Evolutionary conservation across 1,139 yeast species (phyloP).

Genomic region (Entelexis sorbosivorans): DNA sequence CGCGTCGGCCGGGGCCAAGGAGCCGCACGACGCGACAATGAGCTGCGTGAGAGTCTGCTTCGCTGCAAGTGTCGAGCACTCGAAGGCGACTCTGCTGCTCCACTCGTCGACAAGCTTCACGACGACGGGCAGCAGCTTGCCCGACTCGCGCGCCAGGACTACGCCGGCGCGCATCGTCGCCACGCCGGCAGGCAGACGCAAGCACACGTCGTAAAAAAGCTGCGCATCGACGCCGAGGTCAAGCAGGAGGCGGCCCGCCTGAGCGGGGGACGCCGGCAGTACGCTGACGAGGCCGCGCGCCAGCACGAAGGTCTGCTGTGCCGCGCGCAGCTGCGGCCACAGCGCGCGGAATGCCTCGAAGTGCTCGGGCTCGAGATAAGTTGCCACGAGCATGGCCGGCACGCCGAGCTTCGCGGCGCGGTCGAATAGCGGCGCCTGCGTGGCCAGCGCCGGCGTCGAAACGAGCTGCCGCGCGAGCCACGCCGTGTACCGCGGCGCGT

Average conservation of each 20-base stretch:
- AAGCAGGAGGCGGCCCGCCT: constrained; percentile 14
- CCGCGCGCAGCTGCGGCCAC: constrained; percentile 3
- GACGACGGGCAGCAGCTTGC: neutral
- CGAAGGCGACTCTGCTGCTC: constrained; percentile 13
- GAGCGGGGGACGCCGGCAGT: constrained; percentile 7
- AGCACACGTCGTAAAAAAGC: neutral
- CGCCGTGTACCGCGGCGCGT: constrained; percentile 13
- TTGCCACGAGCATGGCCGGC: constrained; percentile 7
- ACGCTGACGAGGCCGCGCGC: constrained; percentile 11
- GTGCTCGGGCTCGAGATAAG: constrained; percentile 3
- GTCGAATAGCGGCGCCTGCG: constrained; percentile 18
- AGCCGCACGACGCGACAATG: constrained; percentile 17
- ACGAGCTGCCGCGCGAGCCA: constrained; percentile 22
- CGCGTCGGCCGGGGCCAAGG: constrained; percentile 12
- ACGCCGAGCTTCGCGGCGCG: constrained; percentile 21
- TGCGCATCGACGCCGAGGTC: constrained; percentile 6
- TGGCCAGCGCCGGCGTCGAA: neutral
- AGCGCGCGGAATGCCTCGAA: neutral
- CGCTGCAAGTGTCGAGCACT: constrained; percentile 3
- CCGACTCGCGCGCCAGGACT: constrained; percentile 9
- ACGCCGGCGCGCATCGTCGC: constrained; percentile 18
- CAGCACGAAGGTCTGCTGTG: constrained; percentile 15
- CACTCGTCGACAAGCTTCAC: constrained; percentile 13
- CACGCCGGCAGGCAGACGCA: constrained; percentile 1
- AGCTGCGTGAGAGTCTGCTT: constrained; percentile 23